Base-by-base conservation (phyloP, 2,329 filamentous ascomycete genomes). In the Alternaria consortialis region DNA sequence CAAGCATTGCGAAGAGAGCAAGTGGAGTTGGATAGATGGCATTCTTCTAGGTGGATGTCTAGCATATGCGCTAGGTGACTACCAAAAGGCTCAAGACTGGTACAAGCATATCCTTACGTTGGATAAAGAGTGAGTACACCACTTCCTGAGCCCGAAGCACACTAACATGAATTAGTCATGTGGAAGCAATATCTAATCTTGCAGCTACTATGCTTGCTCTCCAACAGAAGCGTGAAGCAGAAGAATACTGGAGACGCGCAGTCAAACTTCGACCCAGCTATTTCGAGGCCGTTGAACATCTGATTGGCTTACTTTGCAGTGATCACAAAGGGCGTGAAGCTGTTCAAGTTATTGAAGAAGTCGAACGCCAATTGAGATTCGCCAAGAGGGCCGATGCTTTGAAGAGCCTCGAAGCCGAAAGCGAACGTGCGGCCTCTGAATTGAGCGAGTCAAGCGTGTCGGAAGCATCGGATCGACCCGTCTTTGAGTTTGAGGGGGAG, bases 221-320 rank as follows among this genome's bases (percentile, higher is more conserved):
- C 9, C 89, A 92, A 62, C 89, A 91, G 60, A 90, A 90, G 60
- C 86, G 90, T 48, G 94, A 98, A 73, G 95, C 95, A 7, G 90
- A 97, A 74, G 85, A 88, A 59, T 87, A 93, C 73, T 99, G 95
- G 95, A 84, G 90, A 66, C 88, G 87, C 62, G 93, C 93, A n/a
- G 88, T 98, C 27, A 91, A 89, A 73, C 82, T 92, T 58, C 89
- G 92, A 8, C 95, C 95, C 0, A 91, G 89, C 74, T 96, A 97
- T 79, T 91, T 99, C 58, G 95, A 99, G 80, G 94, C 95, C 7
- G 93, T 95, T 3, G 95, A 99, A 76, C 94, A 98, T 81, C 85
- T 99, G 1, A 91, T 98, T 31, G 93, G 93, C 1, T 83, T 98
- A 47, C 80, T 98, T 17, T 97, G 94, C 75, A 88, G 86, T 50